A percentile compares a stretch with the other conserved stretches of the same genome.
These are phyloP conservation scores for Globisporangium paroecandrum DNA, from an alignment of 352 stramenopile genomes.

Conservation along the genomic window DNA sequence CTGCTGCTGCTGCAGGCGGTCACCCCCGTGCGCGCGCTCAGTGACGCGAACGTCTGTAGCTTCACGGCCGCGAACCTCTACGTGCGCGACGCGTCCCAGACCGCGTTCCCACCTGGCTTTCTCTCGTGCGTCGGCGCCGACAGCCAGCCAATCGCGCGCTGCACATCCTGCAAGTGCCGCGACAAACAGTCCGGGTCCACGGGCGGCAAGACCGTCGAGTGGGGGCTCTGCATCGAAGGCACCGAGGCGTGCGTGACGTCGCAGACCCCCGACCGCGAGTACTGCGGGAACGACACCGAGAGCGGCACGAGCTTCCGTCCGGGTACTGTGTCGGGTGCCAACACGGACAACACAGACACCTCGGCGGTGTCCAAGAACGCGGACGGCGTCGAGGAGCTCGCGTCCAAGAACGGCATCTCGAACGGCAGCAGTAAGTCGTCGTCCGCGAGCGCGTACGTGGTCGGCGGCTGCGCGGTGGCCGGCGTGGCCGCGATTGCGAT, in stretches of 20 bases:
- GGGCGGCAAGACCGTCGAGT: slow-evolving; percentile 19
- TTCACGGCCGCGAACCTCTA: slow-evolving; percentile 23
- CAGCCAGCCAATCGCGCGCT: slow-evolving; percentile 20
- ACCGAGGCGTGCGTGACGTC: slow-evolving; percentile 15
- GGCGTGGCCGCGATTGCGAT: slow-evolving; percentile 31
- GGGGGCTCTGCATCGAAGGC: slow-evolving; percentile 18
- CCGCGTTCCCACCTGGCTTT: slow-evolving; percentile 30
- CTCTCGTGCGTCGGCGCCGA: slow-evolving; percentile 26
- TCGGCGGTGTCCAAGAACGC: background rate
- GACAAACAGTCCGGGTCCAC: slow-evolving; percentile 20
- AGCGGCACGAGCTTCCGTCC: slow-evolving; percentile 7
- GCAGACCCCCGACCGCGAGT: slow-evolving; percentile 19
- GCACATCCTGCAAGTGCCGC: slow-evolving; percentile 33
- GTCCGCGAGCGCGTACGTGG: slow-evolving; percentile 19
- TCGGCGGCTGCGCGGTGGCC: slow-evolving; percentile 26
- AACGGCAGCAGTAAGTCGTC: slow-evolving; percentile 21
- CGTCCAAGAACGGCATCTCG: slow-evolving; percentile 20
- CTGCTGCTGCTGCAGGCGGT: slow-evolving; percentile 4
- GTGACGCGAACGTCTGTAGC: slow-evolving; percentile 10
- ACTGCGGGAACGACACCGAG: slow-evolving; percentile 14
- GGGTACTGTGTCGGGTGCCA: slow-evolving; percentile 8
- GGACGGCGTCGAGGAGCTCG: slow-evolving; percentile 19
- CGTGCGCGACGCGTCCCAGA: slow-evolving; percentile 27
- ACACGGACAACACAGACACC: slow-evolving; percentile 13
- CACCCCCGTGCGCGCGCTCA: background rate